A percentile compares a stretch with the other conserved stretches of the same genome.
These are phyloP conservation scores for Solanum raphanifolium DNA, from an alignment of 257 asterid species.

Conservation along the genomic window DNA sequence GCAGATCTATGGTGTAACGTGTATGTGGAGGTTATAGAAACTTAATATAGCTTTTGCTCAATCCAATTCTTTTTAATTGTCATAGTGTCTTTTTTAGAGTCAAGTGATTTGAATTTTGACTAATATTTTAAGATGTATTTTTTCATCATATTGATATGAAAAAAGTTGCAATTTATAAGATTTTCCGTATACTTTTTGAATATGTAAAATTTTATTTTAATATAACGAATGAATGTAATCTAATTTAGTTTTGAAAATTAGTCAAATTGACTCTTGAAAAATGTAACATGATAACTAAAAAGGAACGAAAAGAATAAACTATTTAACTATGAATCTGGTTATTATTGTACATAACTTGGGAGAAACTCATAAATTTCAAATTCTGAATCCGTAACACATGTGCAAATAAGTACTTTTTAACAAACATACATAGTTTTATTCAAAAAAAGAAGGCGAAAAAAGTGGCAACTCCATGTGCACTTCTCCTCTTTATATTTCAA, in stretches of 20 bases:
- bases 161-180: too few species aligned
- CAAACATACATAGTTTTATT: neutral
- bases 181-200: too few species aligned
- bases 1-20: neutral
- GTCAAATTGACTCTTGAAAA: neutral
- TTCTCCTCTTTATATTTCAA: neutral
- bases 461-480: constrained; percentile 1
- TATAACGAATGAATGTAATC: too few species aligned
- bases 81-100: neutral
- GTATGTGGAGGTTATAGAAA: neutral
- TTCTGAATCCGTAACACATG: fast-evolving
- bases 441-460: neutral
- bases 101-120: too few species aligned
- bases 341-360: neutral
- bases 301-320: neutral
- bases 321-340: neutral
- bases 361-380: neutral
- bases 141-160: too few species aligned
- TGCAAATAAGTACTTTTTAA: neutral
- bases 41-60: neutral
- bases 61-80: neutral
- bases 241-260: too few species aligned
- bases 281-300: too few species aligned
- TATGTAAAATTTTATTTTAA: too few species aligned
- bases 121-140: too few species aligned